Evolutionary conservation across 352 stramenopile species (phyloP).

Genomic region (Phytophthora aleatoria): DNA sequence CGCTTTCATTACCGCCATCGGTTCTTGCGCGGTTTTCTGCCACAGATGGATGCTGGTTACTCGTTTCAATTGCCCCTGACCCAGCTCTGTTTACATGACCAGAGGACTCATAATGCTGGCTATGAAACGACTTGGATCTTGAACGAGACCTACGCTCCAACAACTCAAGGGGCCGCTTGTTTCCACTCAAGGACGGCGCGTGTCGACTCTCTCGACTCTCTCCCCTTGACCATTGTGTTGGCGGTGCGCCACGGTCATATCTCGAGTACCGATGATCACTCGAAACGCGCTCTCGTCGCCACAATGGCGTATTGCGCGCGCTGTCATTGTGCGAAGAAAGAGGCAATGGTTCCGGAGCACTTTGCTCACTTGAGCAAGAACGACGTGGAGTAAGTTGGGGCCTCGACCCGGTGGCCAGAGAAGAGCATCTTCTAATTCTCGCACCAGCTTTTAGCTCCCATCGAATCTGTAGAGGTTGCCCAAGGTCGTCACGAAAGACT

Average conservation of each 20-base stretch:
- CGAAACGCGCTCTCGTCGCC: constrained; percentile 23
- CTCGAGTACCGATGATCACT: constrained; percentile 20
- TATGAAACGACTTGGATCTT: constrained; percentile 14
- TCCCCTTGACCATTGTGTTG: constrained; percentile 1
- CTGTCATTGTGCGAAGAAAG: constrained; percentile 23
- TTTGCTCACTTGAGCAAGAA: constrained; percentile 46
- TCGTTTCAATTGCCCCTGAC: not conserved
- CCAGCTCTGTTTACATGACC: constrained; percentile 4
- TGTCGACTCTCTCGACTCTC: constrained; percentile 14
- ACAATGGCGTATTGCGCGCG: constrained; percentile 15
- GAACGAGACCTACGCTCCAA: constrained; percentile 23
- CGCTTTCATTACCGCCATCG: constrained; percentile 1
- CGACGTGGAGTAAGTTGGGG: constrained; percentile 18
- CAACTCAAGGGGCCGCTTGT: constrained; percentile 15
- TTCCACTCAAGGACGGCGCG: constrained; percentile 12
- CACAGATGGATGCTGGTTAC: not conserved
- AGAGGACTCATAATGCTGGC: constrained; percentile 6
- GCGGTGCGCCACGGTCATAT: constrained; percentile 8
- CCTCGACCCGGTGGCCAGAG: constrained; percentile 2
- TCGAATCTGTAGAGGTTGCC: constrained; percentile 42
- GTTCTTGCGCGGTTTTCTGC: constrained; percentile 1
- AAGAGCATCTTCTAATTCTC: constrained; percentile 32
- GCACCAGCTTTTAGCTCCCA: constrained; percentile 46
- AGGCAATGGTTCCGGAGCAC: constrained; percentile 23
- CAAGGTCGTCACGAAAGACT: constrained; percentile 49